These are phyloP conservation scores for Nicotiana undulata DNA, from an alignment of 257 asterid species.

Conservation along the genomic window DNA sequence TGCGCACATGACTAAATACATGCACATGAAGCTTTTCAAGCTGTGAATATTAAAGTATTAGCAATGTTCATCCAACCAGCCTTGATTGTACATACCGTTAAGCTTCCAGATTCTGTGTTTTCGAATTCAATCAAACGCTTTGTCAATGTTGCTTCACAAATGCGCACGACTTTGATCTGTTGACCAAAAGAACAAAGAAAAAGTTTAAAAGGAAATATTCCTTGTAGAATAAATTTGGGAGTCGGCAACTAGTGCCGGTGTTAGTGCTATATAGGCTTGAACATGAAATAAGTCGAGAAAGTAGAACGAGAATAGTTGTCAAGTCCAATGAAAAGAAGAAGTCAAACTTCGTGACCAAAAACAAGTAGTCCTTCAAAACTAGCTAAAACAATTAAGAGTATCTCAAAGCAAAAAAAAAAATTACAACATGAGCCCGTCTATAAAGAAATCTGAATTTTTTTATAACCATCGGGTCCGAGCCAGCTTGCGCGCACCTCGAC, in stretches of 20 bases:
- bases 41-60: neutral
- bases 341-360: neutral
- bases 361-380: neutral
- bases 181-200: neutral
- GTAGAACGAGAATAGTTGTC: neutral
- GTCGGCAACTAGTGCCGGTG: neutral
- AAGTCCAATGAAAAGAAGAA: neutral
- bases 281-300: neutral
- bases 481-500: no score
- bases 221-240: neutral
- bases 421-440: neutral
- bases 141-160: slow-evolving; percentile 82
- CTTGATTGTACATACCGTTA: slow-evolving; percentile 50
- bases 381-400: neutral
- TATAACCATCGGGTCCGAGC: no score
- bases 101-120: slow-evolving; percentile 73
- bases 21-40: slow-evolving; percentile 4
- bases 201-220: neutral
- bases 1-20: neutral
- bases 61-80: neutral
- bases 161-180: slow-evolving; percentile 73
- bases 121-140: slow-evolving; percentile 87
- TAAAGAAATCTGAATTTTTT: neutral
- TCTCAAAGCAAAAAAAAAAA: neutral
- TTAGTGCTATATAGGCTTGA: neutral